Percentiles rank a stretch among this genome's conserved stretches.
Conservation (phyloP, 768 basidiomycete species). For the Mycena sanguinolenta region DNA sequence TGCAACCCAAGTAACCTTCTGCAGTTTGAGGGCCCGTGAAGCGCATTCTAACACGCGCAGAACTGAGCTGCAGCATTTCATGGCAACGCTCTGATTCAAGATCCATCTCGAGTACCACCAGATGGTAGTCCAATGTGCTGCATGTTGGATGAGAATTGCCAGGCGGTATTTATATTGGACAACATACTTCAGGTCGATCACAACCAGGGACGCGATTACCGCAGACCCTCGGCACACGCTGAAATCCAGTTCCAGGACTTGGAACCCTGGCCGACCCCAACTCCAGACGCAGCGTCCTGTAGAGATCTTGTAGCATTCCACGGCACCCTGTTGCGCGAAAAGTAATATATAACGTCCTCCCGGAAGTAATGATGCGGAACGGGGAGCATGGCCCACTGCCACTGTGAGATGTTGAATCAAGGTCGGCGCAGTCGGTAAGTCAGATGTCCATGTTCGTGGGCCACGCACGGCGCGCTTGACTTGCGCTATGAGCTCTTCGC, state of each 20-base stretch:
- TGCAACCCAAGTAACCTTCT: not conserved
- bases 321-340: not conserved
- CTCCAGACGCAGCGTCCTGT: not conserved
- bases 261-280: not conserved
- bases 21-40: not conserved
- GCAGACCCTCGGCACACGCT: not conserved
- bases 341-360: not conserved
- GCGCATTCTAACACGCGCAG: not conserved
- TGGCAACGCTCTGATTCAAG: not conserved
- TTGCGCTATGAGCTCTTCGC: not conserved
- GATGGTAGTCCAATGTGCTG: not conserved
- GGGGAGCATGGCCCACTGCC: too few relatives aligned
- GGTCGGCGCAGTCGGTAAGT: not conserved
- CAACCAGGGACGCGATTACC: not conserved
- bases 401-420: not conserved
- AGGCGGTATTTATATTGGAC: not conserved
- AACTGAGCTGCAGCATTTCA: not conserved
- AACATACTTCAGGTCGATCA: not conserved
- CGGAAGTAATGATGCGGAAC: not conserved
- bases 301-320: not conserved
- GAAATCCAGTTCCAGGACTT: not conserved
- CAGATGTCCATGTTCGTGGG: not conserved
- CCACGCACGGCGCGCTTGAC: not conserved
- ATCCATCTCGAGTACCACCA: not conserved
- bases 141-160: not conserved